Evolutionary conservation across 768 basidiomycete genomes (phyloP).

Genomic region (Porphyrellus cyaneotinctus): DNA sequence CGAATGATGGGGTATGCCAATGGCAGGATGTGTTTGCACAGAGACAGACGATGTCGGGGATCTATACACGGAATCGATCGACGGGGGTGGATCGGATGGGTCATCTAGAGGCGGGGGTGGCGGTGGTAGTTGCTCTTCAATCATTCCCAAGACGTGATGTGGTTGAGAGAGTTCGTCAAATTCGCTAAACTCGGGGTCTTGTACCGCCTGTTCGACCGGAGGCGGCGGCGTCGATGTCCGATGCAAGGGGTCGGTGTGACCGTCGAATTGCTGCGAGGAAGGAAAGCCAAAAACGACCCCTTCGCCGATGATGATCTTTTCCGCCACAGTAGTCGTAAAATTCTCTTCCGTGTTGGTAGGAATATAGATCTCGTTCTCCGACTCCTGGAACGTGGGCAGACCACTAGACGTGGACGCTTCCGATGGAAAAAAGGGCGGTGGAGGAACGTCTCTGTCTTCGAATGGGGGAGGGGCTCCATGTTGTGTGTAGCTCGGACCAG

Average conservation of each 20-base stretch:
- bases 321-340: constrained; percentile 30
- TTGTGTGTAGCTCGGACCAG: constrained; percentile 69
- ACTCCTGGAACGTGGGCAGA: constrained; percentile 75
- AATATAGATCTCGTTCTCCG: constrained; percentile 73
- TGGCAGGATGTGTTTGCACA: constrained; percentile 17
- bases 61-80: constrained; percentile 77
- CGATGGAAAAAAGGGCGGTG: constrained; percentile 55
- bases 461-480: constrained; percentile 75
- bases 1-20: constrained; percentile 33
- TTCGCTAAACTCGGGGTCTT: constrained; percentile 65
- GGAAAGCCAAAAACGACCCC: constrained; percentile 74
- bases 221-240: constrained; percentile 70
- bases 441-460: constrained; percentile 78
- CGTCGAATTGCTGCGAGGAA: constrained; percentile 73
- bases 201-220: constrained; percentile 67
- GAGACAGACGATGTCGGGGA: constrained; percentile 25
- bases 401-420: constrained; percentile 56
- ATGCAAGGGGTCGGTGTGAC: constrained; percentile 66
- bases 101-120: constrained; percentile 86
- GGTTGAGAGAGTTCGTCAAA: constrained; percentile 56
- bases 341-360: constrained; percentile 39
- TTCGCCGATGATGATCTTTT: constrained; percentile 58
- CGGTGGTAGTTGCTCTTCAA: constrained; percentile 54
- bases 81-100: constrained; percentile 83
- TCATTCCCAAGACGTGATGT: constrained; percentile 56